Percentiles rank a stretch among this genome's conserved stretches.
Evolutionary conservation across 768 basidiomycete genomes (phyloP).

Genomic region (Naematelia aurantialba): DNA sequence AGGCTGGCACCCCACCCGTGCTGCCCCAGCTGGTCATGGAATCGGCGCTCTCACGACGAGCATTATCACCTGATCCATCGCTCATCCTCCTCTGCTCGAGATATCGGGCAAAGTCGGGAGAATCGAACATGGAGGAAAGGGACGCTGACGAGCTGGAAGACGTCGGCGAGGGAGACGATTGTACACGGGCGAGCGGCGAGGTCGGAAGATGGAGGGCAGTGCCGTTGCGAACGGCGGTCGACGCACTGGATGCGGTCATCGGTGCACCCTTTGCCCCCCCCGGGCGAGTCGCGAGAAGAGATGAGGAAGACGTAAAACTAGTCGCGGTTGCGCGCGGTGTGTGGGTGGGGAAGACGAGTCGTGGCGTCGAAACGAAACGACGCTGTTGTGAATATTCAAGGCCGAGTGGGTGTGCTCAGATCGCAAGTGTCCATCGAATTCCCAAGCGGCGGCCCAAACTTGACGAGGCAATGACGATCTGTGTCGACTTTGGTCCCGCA

Average conservation of each 20-base stretch:
- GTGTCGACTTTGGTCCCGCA: no score
- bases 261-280: no score
- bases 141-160: neutral
- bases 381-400: no score
- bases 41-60: constrained; percentile 6
- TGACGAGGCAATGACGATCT: no score
- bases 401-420: no score
- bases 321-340: no score
- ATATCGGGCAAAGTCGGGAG: neutral
- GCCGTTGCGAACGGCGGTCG: neutral
- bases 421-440: no score
- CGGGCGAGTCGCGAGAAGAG: no score
- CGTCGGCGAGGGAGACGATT: neutral
- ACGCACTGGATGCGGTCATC: neutral
- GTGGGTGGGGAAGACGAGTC: no score
- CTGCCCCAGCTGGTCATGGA: constrained; percentile 20
- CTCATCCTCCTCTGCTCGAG: neutral
- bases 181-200: neutral
- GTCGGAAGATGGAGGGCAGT: neutral
- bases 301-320: no score
- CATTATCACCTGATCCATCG: neutral
- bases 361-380: no score
- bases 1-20: constrained; percentile 10
- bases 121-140: neutral
- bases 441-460: no score